Conservation (phyloP, 139 green algal genomes). For the Zygnema cylindricum region DNA sequence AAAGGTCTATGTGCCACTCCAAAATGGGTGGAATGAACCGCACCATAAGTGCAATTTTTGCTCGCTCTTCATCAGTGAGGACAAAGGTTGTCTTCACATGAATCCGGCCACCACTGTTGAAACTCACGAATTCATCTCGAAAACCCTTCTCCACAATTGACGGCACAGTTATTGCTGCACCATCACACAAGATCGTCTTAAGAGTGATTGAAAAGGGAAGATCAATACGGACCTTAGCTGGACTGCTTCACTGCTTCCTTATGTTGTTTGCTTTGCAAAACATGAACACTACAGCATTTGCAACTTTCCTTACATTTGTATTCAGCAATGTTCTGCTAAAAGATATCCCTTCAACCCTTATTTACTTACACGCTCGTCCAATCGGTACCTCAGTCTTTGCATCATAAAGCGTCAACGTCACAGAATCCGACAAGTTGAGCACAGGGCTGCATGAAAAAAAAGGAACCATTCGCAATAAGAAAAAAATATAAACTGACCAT, state of each 20-base stretch:
- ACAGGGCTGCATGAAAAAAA: not conserved
- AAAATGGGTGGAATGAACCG: too few relatives aligned
- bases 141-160: conserved; percentile 36
- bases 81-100: conserved; percentile 43
- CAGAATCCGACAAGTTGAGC: not conserved
- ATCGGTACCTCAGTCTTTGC: not conserved
- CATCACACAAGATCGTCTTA: not conserved
- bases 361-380: not conserved
- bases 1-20: too few relatives aligned
- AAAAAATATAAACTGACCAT: too few relatives aligned
- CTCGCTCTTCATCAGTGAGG: conserved; percentile 39
- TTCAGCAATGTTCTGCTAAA: too few relatives aligned
- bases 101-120: conserved; percentile 22
- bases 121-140: conserved; percentile 37
- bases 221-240: too few relatives aligned
- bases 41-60: conserved; percentile 47
- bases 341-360: too few relatives aligned
- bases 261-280: too few relatives aligned
- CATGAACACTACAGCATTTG: too few relatives aligned
- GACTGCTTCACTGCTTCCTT: too few relatives aligned
- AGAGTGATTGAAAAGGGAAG: too few relatives aligned
- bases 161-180: conserved; percentile 14
- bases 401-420: not conserved
- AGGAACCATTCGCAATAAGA: too few relatives aligned
- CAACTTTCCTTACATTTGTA: too few relatives aligned